phyloP scores from a whole-genome alignment of 345 rosid genomes.

The Erucastrum elatum region DNA sequence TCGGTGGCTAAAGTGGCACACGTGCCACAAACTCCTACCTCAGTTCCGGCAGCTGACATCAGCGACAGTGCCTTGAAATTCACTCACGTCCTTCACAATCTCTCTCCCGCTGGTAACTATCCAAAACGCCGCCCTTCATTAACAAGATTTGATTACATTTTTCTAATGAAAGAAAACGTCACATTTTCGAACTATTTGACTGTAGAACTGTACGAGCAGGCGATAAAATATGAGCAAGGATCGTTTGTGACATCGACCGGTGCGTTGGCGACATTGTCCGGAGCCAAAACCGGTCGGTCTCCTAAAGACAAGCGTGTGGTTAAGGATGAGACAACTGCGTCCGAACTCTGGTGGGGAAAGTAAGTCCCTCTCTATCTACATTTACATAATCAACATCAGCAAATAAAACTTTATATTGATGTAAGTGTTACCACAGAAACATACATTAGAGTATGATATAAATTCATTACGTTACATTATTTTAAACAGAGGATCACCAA shows the following conservation, averaged over 20 bases:
- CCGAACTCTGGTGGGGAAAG: conserved; percentile 96
- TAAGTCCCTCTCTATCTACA: conserved; percentile 41
- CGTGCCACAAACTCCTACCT: conserved; percentile 43
- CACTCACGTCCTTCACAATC: conserved; percentile 93
- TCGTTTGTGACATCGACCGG: conserved; percentile 79
- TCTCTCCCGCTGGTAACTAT: conserved; percentile 84
- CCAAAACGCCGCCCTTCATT: not conserved
- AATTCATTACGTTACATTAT: not conserved
- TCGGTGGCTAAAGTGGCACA: conserved; percentile 44
- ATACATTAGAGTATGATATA: not conserved
- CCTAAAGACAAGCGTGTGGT: conserved; percentile 93
- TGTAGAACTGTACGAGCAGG: conserved; percentile 87
- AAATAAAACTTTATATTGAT: not conserved
- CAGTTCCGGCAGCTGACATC: conserved; percentile 57
- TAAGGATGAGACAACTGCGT: conserved; percentile 61
- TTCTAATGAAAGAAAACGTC: not conserved
- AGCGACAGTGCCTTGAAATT: conserved; percentile 89
- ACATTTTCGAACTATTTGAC: not conserved
- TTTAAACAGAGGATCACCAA: conserved; percentile 83
- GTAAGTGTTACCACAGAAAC: not conserved
- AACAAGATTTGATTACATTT: not conserved
- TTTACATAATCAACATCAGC: not conserved
- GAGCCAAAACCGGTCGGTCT: conserved; percentile 88
- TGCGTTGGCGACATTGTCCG: conserved; percentile 85
- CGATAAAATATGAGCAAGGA: conserved; percentile 76